Evolutionary conservation across 73 alveolate genomes (phyloP).

Genomic region (Tetrahymena malaccensis): DNA sequence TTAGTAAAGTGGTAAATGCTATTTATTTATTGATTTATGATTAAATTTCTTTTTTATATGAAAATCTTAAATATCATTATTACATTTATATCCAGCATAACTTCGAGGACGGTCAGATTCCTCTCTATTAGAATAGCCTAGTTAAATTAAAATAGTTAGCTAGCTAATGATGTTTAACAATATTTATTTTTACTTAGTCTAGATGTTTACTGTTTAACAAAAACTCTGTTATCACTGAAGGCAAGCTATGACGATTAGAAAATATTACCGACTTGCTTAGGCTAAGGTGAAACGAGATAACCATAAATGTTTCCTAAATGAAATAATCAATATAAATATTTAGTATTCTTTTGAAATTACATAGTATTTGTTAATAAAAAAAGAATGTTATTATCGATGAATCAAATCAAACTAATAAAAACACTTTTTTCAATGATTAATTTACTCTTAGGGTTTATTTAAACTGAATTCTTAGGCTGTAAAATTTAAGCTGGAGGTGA

Average conservation of each 20-base stretch:
- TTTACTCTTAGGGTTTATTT: not conserved
- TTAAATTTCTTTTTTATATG: no score
- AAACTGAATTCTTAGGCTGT: not conserved
- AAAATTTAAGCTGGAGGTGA: not conserved
- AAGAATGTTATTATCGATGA: not conserved
- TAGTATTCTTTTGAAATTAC: no score
- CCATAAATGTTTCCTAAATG: not conserved
- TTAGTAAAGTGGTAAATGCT: not conserved
- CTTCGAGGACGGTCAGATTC: not conserved
- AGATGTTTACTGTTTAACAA: not conserved
- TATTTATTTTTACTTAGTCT: not conserved
- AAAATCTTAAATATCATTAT: no score
- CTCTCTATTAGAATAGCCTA: not conserved
- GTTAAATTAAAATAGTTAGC: not conserved
- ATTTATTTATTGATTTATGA: no score
- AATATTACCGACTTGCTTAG: not conserved
- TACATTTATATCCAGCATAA: not conserved
- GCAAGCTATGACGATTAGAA: not conserved
- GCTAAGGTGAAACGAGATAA: not conserved
- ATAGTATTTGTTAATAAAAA: no score
- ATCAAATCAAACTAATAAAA: no score
- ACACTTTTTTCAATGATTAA: not conserved
- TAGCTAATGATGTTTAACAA: not conserved
- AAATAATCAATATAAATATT: not conserved
- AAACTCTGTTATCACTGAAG: not conserved